phyloP scores from a whole-genome alignment of 805 yeast species.

The Yarrowia bubula region DNA sequence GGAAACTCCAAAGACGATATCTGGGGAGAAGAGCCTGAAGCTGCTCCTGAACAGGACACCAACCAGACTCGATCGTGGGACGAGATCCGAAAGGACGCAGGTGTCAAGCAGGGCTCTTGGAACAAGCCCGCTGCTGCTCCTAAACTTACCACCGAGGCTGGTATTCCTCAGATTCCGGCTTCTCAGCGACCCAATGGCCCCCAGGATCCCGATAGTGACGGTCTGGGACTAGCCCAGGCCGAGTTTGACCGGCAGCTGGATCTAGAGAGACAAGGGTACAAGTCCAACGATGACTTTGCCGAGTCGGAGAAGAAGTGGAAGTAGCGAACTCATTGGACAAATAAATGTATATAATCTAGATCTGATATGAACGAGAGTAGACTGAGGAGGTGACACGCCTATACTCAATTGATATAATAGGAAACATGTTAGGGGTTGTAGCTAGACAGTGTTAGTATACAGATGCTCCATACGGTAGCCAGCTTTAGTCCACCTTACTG shows the following conservation, averaged over 20 bases:
- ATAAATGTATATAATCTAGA: slow-evolving; percentile 6
- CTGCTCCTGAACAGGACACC: neutral
- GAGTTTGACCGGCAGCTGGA: slow-evolving; percentile 34
- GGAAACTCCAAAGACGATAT: neutral
- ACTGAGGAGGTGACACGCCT: too few species aligned
- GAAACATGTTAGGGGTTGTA: too few species aligned
- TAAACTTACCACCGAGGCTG: neutral
- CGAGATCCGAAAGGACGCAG: slow-evolving; percentile 8
- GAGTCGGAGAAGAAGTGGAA: slow-evolving; percentile 35
- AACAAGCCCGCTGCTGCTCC: slow-evolving; percentile 2
- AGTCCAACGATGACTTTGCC: slow-evolving; percentile 33
- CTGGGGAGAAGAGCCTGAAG: slow-evolving; percentile 13
- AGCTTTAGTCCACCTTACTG: too few species aligned
- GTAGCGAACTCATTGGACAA: neutral
- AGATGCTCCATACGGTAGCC: too few species aligned
- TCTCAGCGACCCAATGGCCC: neutral
- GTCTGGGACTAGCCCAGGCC: slow-evolving; percentile 18
- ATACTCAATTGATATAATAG: too few species aligned
- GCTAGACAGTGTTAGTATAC: too few species aligned
- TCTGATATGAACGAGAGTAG: neutral
- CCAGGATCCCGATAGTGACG: neutral
- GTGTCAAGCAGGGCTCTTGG: slow-evolving; percentile 7
- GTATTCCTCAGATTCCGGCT: neutral
- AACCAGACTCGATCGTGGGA: slow-evolving; percentile 2
- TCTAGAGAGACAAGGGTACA: slow-evolving; percentile 32